Evolutionary conservation across 331 rosid genomes (phyloP).

Genomic region (Pyracantha coccinea): DNA sequence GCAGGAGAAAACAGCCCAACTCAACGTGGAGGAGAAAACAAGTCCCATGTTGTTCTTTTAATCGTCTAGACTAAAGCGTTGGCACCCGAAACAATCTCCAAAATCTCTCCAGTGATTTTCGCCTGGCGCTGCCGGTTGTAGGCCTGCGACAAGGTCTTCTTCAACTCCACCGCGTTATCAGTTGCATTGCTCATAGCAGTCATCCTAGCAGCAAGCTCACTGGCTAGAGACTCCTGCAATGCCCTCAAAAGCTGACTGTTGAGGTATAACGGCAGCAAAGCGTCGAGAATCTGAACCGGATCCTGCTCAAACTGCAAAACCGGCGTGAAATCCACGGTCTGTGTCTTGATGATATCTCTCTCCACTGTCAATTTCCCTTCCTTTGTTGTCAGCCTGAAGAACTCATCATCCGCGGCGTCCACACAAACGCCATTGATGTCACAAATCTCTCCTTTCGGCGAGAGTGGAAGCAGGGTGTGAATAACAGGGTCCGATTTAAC

Average conservation of each 20-base stretch:
- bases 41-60: too few species aligned
- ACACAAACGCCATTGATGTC: constrained; percentile 71
- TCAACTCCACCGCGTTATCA: constrained; percentile 67
- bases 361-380: constrained; percentile 79
- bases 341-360: constrained; percentile 51
- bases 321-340: constrained; percentile 47
- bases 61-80: constrained; percentile 20
- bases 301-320: constrained; percentile 84
- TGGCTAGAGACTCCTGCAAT: constrained; percentile 79
- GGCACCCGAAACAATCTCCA: constrained; percentile 91
- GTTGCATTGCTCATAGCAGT: constrained; percentile 78
- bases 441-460: constrained; percentile 84
- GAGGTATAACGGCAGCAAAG: constrained; percentile 66
- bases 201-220: constrained; percentile 91
- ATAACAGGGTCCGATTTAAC: constrained; percentile 70
- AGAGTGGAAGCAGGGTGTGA: constrained; percentile 80
- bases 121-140: constrained; percentile 86
- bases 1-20: background rate
- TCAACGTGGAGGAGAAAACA: background rate
- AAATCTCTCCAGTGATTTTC: constrained; percentile 80
- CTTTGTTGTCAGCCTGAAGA: constrained; percentile 73
- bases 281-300: constrained; percentile 89
- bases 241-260: constrained; percentile 88
- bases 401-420: constrained; percentile 83
- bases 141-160: constrained; percentile 39